Percentiles rank a stretch among this genome's conserved stretches.
Conservation (phyloP, 1,284 basidiomycete species). For the Microbotryomycetes sp. region DNA sequence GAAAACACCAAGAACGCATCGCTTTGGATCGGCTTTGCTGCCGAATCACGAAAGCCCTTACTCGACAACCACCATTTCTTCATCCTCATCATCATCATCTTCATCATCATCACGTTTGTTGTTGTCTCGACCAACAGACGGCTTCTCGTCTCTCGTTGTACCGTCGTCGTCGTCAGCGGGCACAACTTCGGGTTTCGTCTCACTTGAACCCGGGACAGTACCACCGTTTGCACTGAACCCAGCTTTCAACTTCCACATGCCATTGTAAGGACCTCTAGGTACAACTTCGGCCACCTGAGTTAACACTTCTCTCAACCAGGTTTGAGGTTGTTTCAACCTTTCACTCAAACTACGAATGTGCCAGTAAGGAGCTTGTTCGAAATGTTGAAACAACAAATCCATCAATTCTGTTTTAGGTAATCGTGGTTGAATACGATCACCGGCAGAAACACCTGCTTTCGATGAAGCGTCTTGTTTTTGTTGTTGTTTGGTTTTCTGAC, state of each 20-base stretch:
- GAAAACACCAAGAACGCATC: no score
- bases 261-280: conserved; percentile 59
- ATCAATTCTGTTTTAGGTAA: conserved; percentile 83
- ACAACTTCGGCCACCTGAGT: conserved; percentile 73
- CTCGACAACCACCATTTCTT: conserved; percentile 19
- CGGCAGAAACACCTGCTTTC: no score
- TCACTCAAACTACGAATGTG: conserved; percentile 62
- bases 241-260: conserved; percentile 44
- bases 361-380: conserved; percentile 76
- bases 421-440: conserved; percentile 49
- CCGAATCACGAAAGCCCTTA: no score
- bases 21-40: no score
- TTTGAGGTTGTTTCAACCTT: conserved; percentile 82
- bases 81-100: conserved; percentile 17
- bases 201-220: no score
- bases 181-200: no score
- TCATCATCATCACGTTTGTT: background rate
- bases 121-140: conserved; percentile 4
- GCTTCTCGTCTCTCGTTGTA: conserved; percentile 9
- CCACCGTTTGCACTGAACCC: conserved; percentile 7
- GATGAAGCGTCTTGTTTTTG: background rate
- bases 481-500: conserved; percentile 3
- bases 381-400: conserved; percentile 74
- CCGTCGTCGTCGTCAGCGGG: no score
- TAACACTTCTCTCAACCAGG: conserved; percentile 81